These are phyloP conservation scores for Claviceps maximensis DNA, from an alignment of 2,329 filamentous ascomycete species.

Conservation along the genomic window DNA sequence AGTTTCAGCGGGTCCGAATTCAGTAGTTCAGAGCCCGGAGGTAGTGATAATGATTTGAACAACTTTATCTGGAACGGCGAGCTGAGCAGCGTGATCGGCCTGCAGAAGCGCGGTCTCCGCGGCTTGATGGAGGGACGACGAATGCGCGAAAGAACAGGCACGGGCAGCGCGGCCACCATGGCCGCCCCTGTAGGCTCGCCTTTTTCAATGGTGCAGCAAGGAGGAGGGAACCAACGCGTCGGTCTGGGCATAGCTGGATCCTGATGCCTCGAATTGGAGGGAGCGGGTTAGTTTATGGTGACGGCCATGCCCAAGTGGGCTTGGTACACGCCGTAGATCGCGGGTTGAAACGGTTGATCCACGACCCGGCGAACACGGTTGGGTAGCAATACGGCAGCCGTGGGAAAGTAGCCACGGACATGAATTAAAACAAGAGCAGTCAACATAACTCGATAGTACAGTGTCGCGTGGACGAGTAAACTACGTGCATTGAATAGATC, in stretches of 20 bases:
- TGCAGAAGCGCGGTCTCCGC: conserved; percentile 85
- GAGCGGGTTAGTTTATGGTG: no score
- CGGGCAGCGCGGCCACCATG: conserved; percentile 17
- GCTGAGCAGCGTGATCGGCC: conserved; percentile 77
- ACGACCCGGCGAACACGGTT: no score
- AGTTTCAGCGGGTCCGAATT: conserved; percentile 43
- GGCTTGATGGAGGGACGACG: conserved; percentile 90
- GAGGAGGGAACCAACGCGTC: conserved; percentile 24
- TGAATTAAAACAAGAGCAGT: no score
- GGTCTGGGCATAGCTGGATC: conserved; percentile 41
- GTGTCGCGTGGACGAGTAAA: no score
- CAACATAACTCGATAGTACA: no score
- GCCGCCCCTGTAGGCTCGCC: conserved; percentile 11
- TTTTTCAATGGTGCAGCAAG: conserved; percentile 10
- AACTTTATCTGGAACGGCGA: conserved; percentile 60
- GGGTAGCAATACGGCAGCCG: no score
- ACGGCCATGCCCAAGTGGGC: no score
- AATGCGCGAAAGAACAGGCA: conserved; percentile 59
- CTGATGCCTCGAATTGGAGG: no score
- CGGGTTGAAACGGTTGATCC: no score
- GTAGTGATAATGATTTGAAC: conserved; percentile 32
- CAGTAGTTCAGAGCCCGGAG: conserved; percentile 43
- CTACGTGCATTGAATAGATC: no score
- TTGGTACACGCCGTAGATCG: no score
- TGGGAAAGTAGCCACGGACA: no score